Conservation (phyloP, 495 filamentous ascomycete genomes). For the Talaromyces proteolyticus region DNA sequence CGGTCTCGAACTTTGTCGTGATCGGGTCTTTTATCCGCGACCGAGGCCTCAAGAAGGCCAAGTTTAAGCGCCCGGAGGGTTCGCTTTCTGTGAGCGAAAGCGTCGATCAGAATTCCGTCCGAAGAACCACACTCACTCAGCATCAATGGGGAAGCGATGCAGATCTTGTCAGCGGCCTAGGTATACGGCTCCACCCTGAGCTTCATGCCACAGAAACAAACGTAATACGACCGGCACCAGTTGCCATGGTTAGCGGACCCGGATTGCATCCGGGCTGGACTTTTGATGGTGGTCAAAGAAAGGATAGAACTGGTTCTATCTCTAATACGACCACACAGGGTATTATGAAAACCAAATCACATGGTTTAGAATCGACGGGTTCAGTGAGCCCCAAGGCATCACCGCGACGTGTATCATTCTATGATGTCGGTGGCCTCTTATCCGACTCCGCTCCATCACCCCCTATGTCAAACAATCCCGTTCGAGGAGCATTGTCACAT, state of each 20-base stretch:
- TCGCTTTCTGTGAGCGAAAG: slow-evolving; percentile 47
- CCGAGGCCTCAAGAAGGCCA: slow-evolving; percentile 69
- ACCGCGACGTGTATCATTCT: slow-evolving; percentile 55
- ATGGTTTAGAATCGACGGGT: too few relatives aligned
- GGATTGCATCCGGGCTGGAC: slow-evolving; percentile 25
- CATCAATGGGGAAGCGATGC: slow-evolving; percentile 78
- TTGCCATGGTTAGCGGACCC: slow-evolving; percentile 24
- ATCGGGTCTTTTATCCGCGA: slow-evolving; percentile 80
- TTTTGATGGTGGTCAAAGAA: slow-evolving; percentile 25
- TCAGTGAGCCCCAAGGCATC: slow-evolving; percentile 17
- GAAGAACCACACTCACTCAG: slow-evolving; percentile 45
- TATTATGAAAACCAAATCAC: too few relatives aligned
- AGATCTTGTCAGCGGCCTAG: slow-evolving; percentile 67
- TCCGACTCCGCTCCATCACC: slow-evolving; percentile 20
- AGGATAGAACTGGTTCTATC: slow-evolving; percentile 15
- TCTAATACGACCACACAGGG: slow-evolving; percentile 10
- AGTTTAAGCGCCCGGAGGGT: slow-evolving; percentile 54
- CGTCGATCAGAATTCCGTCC: slow-evolving; percentile 42
- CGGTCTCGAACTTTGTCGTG: slow-evolving; percentile 70
- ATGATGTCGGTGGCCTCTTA: slow-evolving; percentile 65
- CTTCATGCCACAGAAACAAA: slow-evolving; percentile 35
- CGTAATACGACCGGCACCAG: slow-evolving; percentile 33
- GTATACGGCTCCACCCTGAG: slow-evolving; percentile 58
- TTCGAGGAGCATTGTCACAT: neutral
- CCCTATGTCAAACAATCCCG: slow-evolving; percentile 2